Conservation (phyloP, 1,139 yeast genomes). For the Yamadazyma dushanensis region DNA sequence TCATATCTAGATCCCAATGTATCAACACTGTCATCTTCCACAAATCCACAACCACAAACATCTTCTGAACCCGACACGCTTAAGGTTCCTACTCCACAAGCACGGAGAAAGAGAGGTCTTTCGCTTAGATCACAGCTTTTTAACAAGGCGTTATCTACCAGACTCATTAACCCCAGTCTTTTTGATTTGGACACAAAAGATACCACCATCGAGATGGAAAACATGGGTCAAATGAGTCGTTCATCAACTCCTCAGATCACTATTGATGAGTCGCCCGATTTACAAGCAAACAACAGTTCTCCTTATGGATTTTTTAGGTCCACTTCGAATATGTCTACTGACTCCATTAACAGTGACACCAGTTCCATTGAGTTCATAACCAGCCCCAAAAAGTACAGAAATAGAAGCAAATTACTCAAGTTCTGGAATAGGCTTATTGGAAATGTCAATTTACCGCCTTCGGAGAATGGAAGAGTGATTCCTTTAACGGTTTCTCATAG, state of each 20-base stretch:
- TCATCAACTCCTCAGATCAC: conserved; percentile 17
- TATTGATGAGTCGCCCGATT: conserved; percentile 8
- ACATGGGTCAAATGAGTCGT: neutral
- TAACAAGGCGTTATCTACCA: conserved; percentile 43
- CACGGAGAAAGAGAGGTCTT: conserved; percentile 64
- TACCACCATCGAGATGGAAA: neutral
- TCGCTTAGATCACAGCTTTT: conserved; percentile 74
- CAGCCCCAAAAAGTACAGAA: conserved; percentile 16
- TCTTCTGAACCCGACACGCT: no score
- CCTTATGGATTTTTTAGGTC: conserved; percentile 20
- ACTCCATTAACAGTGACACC: conserved; percentile 20
- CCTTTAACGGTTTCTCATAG: conserved; percentile 53
- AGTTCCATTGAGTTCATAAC: conserved; percentile 23
- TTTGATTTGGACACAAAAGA: conserved; percentile 7
- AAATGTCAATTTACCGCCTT: conserved; percentile 44
- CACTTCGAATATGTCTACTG: conserved; percentile 28
- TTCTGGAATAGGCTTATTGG: conserved; percentile 35
- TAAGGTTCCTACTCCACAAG: conserved; percentile 24
- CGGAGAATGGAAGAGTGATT: conserved; percentile 72
- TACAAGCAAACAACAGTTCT: conserved; percentile 4
- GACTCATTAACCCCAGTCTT: conserved; percentile 12
- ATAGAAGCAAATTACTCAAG: conserved; percentile 13
- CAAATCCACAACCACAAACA: no score
- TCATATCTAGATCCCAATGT: no score
- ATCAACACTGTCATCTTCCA: no score